phyloP scores from a whole-genome alignment of 176 grass and related monocot genomes.

The Triticum monococcum region DNA sequence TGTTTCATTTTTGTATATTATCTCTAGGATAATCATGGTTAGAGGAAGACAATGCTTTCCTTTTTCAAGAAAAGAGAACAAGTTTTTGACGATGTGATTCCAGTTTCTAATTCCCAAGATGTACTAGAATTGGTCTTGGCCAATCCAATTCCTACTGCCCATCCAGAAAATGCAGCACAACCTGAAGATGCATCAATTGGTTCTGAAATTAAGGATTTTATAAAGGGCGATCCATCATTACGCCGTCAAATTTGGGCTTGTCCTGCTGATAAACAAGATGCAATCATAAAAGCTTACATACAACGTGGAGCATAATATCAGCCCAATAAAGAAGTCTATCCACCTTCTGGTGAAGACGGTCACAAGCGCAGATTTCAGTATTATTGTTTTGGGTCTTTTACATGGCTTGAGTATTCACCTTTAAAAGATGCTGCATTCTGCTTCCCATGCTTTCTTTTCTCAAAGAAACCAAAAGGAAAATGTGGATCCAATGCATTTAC shows the following conservation, averaged over 20 bases:
- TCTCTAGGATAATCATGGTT: background rate
- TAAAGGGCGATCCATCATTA: background rate
- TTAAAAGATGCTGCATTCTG: background rate
- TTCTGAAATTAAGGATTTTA: background rate
- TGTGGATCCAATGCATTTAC: too few species aligned
- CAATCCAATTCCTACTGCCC: background rate
- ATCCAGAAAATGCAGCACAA: background rate
- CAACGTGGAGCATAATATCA: background rate
- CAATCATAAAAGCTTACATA: background rate
- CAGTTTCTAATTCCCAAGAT: background rate
- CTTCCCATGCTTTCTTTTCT: too few species aligned
- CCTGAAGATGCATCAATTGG: background rate
- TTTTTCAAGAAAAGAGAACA: background rate
- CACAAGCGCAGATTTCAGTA: background rate
- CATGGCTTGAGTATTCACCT: slow-evolving; percentile 8
- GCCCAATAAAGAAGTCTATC: background rate
- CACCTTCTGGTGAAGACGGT: background rate
- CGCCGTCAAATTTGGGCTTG: background rate
- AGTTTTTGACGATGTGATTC: background rate
- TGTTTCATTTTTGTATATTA: background rate
- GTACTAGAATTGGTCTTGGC: background rate
- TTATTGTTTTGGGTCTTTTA: background rate
- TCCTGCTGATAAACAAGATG: background rate
- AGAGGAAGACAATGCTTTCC: background rate
- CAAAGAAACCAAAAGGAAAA: too few species aligned